Evolutionary conservation across 1,284 basidiomycete species (phyloP).

Genomic region (Sutorius eximius): DNA sequence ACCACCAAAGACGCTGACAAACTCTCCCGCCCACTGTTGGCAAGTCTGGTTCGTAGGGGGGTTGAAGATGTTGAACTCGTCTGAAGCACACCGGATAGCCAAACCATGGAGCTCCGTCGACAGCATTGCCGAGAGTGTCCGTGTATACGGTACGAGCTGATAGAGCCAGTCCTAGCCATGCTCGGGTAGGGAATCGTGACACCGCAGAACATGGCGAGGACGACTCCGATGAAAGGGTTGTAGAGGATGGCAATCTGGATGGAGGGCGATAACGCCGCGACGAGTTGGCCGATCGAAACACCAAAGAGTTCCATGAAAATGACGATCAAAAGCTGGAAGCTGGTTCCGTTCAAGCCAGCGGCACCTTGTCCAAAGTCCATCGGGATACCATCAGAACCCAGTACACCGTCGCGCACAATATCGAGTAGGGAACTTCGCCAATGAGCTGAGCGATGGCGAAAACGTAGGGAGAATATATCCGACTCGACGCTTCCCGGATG

Average conservation of each 20-base stretch:
- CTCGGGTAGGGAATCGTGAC: constrained; percentile 76
- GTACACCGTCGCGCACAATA: constrained; percentile 72
- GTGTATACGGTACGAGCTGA: constrained; percentile 68
- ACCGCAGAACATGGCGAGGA: constrained; percentile 75
- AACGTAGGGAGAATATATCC: constrained; percentile 77
- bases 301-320: constrained; percentile 76
- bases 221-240: constrained; percentile 75
- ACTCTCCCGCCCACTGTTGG: constrained; percentile 64
- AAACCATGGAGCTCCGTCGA: constrained; percentile 81
- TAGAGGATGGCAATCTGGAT: constrained; percentile 78
- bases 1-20: constrained; percentile 64
- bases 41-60: constrained; percentile 81
- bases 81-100: constrained; percentile 60
- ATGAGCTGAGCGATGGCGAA: constrained; percentile 83
- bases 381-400: constrained; percentile 78
- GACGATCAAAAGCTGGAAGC: constrained; percentile 72
- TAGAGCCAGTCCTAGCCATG: constrained; percentile 71
- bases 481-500: constrained; percentile 73
- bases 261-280: constrained; percentile 76
- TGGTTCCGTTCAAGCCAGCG: constrained; percentile 62
- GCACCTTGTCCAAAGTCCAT: constrained; percentile 70
- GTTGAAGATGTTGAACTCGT: constrained; percentile 68
- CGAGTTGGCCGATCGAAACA: constrained; percentile 72
- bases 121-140: constrained; percentile 72
- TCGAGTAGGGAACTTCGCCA: constrained; percentile 80